Percentiles rank a stretch among this genome's conserved stretches.
These are phyloP conservation scores for Beta lomatogona DNA, from an alignment of 179 eudicot genomes.

Conservation along the genomic window DNA sequence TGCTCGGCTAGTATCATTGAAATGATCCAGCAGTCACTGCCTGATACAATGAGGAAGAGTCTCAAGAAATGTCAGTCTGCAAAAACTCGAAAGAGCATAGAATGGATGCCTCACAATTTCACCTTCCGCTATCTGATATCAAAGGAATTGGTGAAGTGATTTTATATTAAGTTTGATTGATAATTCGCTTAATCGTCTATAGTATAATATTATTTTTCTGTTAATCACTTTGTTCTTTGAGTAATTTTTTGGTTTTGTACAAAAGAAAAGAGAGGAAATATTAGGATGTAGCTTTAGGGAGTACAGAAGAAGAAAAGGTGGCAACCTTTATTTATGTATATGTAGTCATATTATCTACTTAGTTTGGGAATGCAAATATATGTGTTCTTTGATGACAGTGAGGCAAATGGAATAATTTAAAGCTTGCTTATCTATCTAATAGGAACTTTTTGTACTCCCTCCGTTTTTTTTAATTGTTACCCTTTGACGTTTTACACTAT, in stretches of 20 bases:
- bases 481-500: too few relatives aligned
- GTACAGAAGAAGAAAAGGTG: slow-evolving; percentile 29
- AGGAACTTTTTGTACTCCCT: too few relatives aligned
- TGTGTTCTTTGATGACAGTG: not conserved
- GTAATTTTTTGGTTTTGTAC: slow-evolving; percentile 26
- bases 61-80: slow-evolving; percentile 61
- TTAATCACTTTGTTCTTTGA: slow-evolving; percentile 10
- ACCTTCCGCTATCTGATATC: slow-evolving; percentile 76
- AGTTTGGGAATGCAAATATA: slow-evolving; percentile 17
- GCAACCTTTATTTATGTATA: slow-evolving; percentile 30
- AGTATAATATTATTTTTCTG: slow-evolving; percentile 9
- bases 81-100: slow-evolving; percentile 63
- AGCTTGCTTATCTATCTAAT: not conserved
- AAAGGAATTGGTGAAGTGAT: slow-evolving; percentile 57
- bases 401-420: slow-evolving; percentile 20
- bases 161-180: not conserved
- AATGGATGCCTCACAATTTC: slow-evolving; percentile 84
- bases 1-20: slow-evolving; percentile 59
- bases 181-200: slow-evolving; percentile 6
- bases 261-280: slow-evolving; percentile 3
- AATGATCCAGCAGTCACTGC: slow-evolving; percentile 77
- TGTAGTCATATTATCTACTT: slow-evolving; percentile 19
- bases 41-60: slow-evolving; percentile 66
- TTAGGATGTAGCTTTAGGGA: slow-evolving; percentile 23
- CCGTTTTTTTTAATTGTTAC: too few relatives aligned